A percentile compares a stretch with the other conserved stretches of the same genome.
These are phyloP conservation scores for Agastache rugosa DNA, from an alignment of 257 asterid species.

Conservation along the genomic window DNA sequence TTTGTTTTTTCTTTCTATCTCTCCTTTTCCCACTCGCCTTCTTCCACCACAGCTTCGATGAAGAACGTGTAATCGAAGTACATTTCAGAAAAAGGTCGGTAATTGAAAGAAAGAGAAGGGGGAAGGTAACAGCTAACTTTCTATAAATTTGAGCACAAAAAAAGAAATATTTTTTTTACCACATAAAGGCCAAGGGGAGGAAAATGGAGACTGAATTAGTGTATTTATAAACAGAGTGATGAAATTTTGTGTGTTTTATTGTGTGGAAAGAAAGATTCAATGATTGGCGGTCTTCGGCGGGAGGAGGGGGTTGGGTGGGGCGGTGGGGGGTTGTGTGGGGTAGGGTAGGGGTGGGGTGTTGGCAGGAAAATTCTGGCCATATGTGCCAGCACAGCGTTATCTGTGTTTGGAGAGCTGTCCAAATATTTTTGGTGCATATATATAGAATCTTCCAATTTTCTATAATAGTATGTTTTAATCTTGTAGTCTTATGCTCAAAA, in stretches of 20 bases:
- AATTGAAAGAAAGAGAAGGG: background rate
- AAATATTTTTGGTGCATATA: background rate
- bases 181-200: background rate
- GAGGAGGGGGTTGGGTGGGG: background rate
- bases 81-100: slow-evolving; percentile 34
- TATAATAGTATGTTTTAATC: background rate
- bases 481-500: no score
- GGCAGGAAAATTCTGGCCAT: slow-evolving; percentile 38
- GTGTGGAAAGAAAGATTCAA: slow-evolving; percentile 36
- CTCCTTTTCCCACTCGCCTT: slow-evolving; percentile 51
- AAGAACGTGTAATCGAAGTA: slow-evolving; percentile 39
- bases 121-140: background rate
- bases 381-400: slow-evolving; percentile 45
- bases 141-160: background rate
- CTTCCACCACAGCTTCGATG: slow-evolving; percentile 42
- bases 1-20: slow-evolving; percentile 29
- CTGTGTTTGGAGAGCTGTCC: slow-evolving; percentile 28
- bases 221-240: slow-evolving; percentile 31
- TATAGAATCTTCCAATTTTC: background rate
- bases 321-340: background rate
- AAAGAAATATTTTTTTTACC: background rate
- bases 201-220: slow-evolving; percentile 17
- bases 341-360: slow-evolving; percentile 1
- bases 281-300: slow-evolving; percentile 36
- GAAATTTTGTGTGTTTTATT: background rate